Conservation (phyloP, 352 stramenopile species). For the Aphanomyces stellatus region DNA sequence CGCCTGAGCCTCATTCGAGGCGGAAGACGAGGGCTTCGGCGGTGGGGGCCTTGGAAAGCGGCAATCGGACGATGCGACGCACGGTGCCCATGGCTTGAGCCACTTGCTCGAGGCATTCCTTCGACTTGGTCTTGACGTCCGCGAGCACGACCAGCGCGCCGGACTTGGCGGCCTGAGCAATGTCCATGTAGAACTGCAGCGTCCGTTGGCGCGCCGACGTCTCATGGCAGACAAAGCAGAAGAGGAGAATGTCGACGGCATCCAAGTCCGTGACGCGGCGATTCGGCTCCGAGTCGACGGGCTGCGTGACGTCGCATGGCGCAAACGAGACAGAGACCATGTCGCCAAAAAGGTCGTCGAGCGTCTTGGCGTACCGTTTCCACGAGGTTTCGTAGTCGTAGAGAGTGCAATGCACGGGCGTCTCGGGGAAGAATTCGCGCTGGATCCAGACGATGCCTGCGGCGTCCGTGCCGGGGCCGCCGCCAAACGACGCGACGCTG, state of each 20-base stretch:
- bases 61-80: background rate
- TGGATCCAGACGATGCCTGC: conserved; percentile 20
- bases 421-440: conserved; percentile 4
- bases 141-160: conserved; percentile 13
- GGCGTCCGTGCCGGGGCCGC: conserved; percentile 14
- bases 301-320: conserved; percentile 16
- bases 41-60: conserved; percentile 10
- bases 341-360: conserved; percentile 13
- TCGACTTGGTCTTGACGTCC: conserved; percentile 19
- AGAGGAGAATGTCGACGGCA: conserved; percentile 13
- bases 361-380: conserved; percentile 17
- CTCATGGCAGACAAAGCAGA: conserved; percentile 20
- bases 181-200: conserved; percentile 15
- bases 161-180: background rate
- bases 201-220: conserved; percentile 13
- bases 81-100: background rate
- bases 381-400: conserved; percentile 20
- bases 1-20: background rate
- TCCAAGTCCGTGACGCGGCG: conserved; percentile 13
- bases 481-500: conserved; percentile 13
- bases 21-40: conserved; percentile 16
- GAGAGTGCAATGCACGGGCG: conserved; percentile 7
- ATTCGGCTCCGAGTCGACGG: conserved; percentile 2
- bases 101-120: conserved; percentile 15
- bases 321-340: conserved; percentile 8